Conservation (phyloP, 2,329 filamentous ascomycete species). For the Colletotrichum tabaci region DNA sequence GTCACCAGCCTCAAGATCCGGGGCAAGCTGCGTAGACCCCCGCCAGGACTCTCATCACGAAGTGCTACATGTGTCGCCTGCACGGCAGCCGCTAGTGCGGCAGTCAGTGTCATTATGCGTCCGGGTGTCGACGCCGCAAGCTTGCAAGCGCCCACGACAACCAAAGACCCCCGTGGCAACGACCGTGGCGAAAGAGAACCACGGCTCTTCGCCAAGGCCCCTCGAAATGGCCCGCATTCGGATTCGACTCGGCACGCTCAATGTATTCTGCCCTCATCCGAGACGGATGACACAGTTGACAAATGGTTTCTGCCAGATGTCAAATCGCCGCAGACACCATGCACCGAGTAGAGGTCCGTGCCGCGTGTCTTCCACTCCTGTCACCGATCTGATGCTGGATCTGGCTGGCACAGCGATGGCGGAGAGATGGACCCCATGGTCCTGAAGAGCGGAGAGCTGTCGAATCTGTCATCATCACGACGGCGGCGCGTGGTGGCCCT, state of each 20-base stretch:
- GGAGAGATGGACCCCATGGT: background rate
- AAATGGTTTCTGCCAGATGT: conserved; percentile 25
- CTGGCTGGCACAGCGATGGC: conserved; percentile 8
- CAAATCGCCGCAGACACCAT: conserved; percentile 12
- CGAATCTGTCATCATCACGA: conserved; percentile 23
- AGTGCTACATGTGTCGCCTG: background rate
- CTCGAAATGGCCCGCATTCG: background rate
- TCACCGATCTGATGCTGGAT: conserved; percentile 12
- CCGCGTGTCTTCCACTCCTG: background rate
- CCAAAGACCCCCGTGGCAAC: background rate
- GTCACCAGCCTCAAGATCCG: background rate
- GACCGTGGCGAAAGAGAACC: background rate
- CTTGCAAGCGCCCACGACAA: background rate
- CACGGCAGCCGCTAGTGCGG: conserved; percentile 12
- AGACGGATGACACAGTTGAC: conserved; percentile 20
- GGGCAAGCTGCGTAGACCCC: background rate
- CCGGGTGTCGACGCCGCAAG: background rate
- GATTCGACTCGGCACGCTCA: background rate
- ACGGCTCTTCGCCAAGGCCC: too few species aligned
- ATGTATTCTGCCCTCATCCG: background rate
- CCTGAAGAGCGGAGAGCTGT: conserved; percentile 7
- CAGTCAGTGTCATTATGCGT: conserved; percentile 25
- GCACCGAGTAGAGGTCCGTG: conserved; percentile 16
- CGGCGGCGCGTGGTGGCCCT: background rate
- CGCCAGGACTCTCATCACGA: conserved; percentile 6